These are phyloP conservation scores for Fusarium goolgardi DNA, from an alignment of 2,329 filamentous ascomycete species.

Conservation along the genomic window DNA sequence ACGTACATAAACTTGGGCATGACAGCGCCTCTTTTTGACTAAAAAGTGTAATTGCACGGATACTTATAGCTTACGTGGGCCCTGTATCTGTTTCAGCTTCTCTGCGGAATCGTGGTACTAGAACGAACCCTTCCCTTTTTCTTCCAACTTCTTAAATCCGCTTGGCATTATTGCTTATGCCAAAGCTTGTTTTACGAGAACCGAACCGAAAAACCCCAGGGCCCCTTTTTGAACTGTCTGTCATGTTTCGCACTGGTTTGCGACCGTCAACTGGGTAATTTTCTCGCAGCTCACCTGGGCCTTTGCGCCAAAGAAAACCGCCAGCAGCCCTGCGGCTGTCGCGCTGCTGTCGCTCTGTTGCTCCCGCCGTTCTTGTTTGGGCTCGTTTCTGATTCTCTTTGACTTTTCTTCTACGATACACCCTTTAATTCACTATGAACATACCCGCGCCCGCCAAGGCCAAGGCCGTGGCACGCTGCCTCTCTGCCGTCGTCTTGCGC, in stretches of 20 bases:
- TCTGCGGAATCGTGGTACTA: background rate
- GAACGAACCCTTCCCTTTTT: background rate
- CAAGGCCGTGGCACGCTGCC: conserved; percentile 7
- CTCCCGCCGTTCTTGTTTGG: too few relatives aligned
- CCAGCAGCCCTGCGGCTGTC: background rate
- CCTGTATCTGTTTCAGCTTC: background rate
- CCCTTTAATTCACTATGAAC: conserved; percentile 17
- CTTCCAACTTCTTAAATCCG: background rate
- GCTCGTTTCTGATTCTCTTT: background rate
- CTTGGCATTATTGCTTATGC: conserved; percentile 7
- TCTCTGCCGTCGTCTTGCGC: conserved; percentile 26
- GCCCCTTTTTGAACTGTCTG: background rate
- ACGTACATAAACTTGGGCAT: background rate
- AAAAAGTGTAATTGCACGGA: background rate
- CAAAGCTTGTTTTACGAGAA: conserved; percentile 1
- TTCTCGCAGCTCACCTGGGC: background rate
- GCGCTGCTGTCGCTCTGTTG: too few relatives aligned
- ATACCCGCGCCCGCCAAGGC: conserved; percentile 9
- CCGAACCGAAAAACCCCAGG: background rate
- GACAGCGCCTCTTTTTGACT: background rate
- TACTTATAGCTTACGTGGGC: conserved; percentile 2
- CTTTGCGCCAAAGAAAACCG: conserved; percentile 5
- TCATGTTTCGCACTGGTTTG: conserved; percentile 11
- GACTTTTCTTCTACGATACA: background rate
- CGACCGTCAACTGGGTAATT: conserved; percentile 1